These are phyloP conservation scores for Anthracocystis walkeri DNA, from an alignment of 1,284 basidiomycete genomes.

Conservation along the genomic window DNA sequence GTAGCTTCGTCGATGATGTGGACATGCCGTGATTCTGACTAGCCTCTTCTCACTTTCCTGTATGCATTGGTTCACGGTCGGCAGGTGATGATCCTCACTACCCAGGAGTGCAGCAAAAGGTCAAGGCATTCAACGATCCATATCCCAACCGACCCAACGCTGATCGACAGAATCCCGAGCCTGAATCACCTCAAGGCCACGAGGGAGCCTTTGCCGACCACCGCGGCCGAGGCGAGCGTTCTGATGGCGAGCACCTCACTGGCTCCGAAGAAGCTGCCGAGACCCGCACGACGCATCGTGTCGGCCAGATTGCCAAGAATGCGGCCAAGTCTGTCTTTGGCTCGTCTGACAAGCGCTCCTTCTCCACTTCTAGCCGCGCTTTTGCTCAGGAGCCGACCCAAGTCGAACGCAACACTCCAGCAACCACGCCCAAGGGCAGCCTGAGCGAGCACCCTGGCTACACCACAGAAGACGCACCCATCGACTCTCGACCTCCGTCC, in stretches of 20 bases:
- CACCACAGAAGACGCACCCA: conserved; percentile 50
- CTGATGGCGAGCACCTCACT: conserved; percentile 26
- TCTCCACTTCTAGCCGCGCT: conserved; percentile 25
- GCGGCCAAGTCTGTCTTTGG: conserved; percentile 37
- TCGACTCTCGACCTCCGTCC: conserved; percentile 40
- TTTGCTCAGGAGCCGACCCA: conserved; percentile 26
- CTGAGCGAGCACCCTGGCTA: conserved; percentile 45
- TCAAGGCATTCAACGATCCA: conserved; percentile 26
- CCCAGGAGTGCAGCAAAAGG: conserved; percentile 39
- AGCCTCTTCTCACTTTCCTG: no score
- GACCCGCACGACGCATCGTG: conserved; percentile 26
- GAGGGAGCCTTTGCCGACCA: conserved; percentile 50
- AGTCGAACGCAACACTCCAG: conserved; percentile 16
- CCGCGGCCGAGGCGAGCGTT: conserved; percentile 34
- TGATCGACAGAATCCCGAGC: conserved; percentile 20
- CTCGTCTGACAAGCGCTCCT: conserved; percentile 26
- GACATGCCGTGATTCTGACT: neutral
- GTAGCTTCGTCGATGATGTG: neutral
- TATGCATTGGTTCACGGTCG: neutral
- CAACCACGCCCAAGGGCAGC: conserved; percentile 28
- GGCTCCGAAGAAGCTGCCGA: conserved; percentile 44
- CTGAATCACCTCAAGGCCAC: conserved; percentile 42
- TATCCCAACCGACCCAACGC: conserved; percentile 42
- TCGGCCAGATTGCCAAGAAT: conserved; percentile 35
- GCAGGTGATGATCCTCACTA: conserved; percentile 46